These are phyloP conservation scores for Cardamine chenopodiifolia DNA, from an alignment of 345 rosid species.

Conservation along the genomic window DNA sequence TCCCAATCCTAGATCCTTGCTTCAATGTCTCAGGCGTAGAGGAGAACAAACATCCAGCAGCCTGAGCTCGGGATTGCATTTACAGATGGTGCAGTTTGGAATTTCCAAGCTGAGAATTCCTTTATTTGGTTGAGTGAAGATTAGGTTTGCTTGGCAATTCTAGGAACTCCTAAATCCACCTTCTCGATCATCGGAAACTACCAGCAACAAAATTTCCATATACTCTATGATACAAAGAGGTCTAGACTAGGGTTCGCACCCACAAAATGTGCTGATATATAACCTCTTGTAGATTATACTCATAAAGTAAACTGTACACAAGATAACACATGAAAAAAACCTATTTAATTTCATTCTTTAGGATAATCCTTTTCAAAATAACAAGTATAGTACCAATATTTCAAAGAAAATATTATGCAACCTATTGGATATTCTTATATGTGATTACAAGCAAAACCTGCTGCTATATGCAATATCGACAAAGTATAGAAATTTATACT, in stretches of 20 bases:
- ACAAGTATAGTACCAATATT: neutral
- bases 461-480: conserved; percentile 7
- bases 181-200: conserved; percentile 90
- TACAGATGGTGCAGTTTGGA: conserved; percentile 76
- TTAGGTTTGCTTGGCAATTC: conserved; percentile 71
- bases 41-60: conserved; percentile 45
- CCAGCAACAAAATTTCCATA: conserved; percentile 81
- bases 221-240: conserved; percentile 68
- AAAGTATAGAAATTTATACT: neutral
- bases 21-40: conserved; percentile 78
- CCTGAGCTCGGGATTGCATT: conserved; percentile 74
- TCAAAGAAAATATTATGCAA: neutral
- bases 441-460: neutral
- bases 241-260: conserved; percentile 81
- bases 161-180: conserved; percentile 64
- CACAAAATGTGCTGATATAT: conserved; percentile 64
- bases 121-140: conserved; percentile 66
- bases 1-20: conserved; percentile 72
- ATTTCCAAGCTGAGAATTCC: conserved; percentile 82
- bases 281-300: conserved; percentile 16
- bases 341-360: conserved; percentile 15
- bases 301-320: conserved; percentile 25
- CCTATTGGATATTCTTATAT: neutral
- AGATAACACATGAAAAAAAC: conserved; percentile 15
- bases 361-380: conserved; percentile 4